Base-by-base conservation (phyloP, 2,329 filamentous ascomycete genomes). In the Botrytis tulipae region DNA sequence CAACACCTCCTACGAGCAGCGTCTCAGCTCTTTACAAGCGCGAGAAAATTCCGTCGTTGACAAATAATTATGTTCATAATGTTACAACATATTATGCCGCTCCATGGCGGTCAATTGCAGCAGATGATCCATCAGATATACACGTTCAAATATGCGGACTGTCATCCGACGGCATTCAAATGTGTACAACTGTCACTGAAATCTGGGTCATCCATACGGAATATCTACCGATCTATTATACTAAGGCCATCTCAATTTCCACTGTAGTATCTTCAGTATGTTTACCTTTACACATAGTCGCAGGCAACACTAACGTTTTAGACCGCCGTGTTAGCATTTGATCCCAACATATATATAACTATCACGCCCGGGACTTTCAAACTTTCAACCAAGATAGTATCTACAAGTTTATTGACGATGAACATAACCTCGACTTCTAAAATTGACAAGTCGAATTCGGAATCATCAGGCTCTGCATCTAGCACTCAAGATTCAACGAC, bases 41-140 rank as follows among this genome's bases (percentile, higher is more conserved):
- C 29, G 32, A 72, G 35, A 59, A 46, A 46, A 16, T 35, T 3
- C 29, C 40, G 14, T 46, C 72, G 6, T 72, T 48, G 25, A 40
- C 71, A 8, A 71, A 73, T 8, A 75, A 75, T 7, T 79, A 77
- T 59, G 44, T 78, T 37, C 74, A 80, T 54, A 78, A 75, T 42
- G 69, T 77, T 22, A 73, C 76, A 16, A 77, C 76, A 16, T 77
- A 78, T 63, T 80, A 77, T 73, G 66, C 75, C 42, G 76, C 77
- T 35, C 77, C 78, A 29, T 79, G 78, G 78, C 77, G 78, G 67
- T 76, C 76, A n/a, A 57, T 80, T 20, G 75, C 71, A 54, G 76
- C 76, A 18, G 65, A 76, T 62, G 72, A 74, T 29, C 75, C 76
- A 1, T 73, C 67, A 35, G 73, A 74, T 10, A 77, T 80, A 25